These are phyloP conservation scores for Psidium friedrichsthalianum DNA, from an alignment of 345 rosid genomes.

Conservation along the genomic window DNA sequence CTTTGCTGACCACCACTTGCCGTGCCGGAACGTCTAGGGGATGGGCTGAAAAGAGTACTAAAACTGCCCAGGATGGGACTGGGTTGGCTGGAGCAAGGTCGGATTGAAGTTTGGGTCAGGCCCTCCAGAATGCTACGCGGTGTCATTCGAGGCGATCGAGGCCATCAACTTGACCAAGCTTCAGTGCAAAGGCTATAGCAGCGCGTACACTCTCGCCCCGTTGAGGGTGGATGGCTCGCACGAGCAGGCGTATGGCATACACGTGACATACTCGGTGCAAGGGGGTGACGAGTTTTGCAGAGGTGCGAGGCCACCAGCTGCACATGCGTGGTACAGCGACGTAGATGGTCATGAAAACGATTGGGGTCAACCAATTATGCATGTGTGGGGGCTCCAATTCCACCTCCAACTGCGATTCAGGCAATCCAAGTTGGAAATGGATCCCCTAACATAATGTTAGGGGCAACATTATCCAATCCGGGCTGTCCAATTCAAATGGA, in stretches of 20 bases:
- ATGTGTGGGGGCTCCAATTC: conserved; percentile 63
- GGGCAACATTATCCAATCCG: too few relatives aligned
- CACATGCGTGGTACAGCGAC: conserved; percentile 52
- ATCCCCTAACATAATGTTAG: too few relatives aligned
- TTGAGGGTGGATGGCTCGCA: conserved; percentile 35
- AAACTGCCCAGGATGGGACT: conserved; percentile 61
- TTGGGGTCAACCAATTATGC: conserved; percentile 56
- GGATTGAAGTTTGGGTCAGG: conserved; percentile 21
- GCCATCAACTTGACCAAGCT: conserved; percentile 12
- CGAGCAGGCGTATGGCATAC: conserved; percentile 75
- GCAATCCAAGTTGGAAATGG: conserved; percentile 3
- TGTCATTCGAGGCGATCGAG: conserved; percentile 64
- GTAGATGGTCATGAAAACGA: conserved; percentile 2
- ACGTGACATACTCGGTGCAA: conserved; percentile 67
- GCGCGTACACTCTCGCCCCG: conserved; percentile 72
- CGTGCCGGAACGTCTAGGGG: conserved; percentile 79
- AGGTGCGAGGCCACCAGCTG: conserved; percentile 82
- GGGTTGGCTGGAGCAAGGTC: conserved; percentile 18
- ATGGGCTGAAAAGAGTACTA: conserved; percentile 90
- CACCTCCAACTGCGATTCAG: conserved; percentile 78
- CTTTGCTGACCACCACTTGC: conserved; percentile 66
- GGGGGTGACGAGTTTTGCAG: conserved; percentile 60
- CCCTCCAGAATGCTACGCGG: conserved; percentile 78
- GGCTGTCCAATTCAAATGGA: too few relatives aligned
- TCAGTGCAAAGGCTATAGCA: conserved; percentile 71